These are phyloP conservation scores for Suillus occidentalis DNA, from an alignment of 768 basidiomycete species.

Conservation along the genomic window DNA sequence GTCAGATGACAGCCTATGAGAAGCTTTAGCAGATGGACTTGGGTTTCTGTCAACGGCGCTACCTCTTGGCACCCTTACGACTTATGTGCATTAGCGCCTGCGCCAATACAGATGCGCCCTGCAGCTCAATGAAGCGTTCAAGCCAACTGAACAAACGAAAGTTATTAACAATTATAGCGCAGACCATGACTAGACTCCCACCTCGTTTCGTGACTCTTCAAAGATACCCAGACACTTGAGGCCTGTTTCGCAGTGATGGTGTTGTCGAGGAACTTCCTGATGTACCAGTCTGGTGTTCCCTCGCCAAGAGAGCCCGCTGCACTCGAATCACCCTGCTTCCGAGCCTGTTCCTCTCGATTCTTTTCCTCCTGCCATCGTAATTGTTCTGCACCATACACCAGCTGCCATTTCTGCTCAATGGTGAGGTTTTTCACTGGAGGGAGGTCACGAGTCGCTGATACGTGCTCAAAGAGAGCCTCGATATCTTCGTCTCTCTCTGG, in stretches of 20 bases:
- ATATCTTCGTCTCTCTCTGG: constrained; percentile 79
- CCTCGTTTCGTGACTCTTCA: constrained; percentile 82
- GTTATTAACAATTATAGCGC: constrained; percentile 12
- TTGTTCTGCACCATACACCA: constrained; percentile 83
- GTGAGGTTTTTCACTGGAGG: constrained; percentile 57
- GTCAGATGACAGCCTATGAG: constrained; percentile 45
- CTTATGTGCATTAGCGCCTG: constrained; percentile 76
- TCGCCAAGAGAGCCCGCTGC: constrained; percentile 53
- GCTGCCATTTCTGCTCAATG: constrained; percentile 88
- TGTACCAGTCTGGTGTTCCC: constrained; percentile 90
- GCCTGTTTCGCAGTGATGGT: constrained; percentile 84
- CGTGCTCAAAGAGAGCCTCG: constrained; percentile 75
- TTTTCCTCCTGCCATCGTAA: constrained; percentile 76
- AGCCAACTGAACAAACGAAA: constrained; percentile 63
- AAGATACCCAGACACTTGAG: constrained; percentile 67
- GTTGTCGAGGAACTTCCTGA: constrained; percentile 85
- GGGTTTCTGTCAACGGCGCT: constrained; percentile 14
- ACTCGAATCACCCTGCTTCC: constrained; percentile 59
- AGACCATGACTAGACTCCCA: constrained; percentile 35
- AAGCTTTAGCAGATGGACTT: constrained; percentile 3
- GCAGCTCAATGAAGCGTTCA: constrained; percentile 67
- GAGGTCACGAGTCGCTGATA: constrained; percentile 69
- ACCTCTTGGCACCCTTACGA: constrained; percentile 68
- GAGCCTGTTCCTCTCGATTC: constrained; percentile 59
- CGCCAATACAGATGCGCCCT: constrained; percentile 83